Conservation (phyloP, 2,329 filamentous ascomycete species). For the Fusarium nurragi region DNA sequence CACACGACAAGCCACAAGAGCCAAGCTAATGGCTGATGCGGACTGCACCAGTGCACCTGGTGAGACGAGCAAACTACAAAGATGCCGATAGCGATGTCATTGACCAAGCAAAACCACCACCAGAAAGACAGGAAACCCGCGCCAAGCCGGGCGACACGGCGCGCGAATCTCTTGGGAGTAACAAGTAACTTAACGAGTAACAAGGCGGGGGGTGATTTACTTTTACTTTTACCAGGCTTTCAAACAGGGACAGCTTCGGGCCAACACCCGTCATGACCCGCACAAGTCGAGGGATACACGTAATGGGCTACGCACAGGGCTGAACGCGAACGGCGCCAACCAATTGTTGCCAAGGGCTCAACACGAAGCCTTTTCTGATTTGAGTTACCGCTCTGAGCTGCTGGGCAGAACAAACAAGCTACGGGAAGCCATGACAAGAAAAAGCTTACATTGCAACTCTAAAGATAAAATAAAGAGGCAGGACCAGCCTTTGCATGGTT, state of each 20-base stretch:
- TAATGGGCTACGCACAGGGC: constrained; percentile 35
- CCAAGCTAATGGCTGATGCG: constrained; percentile 8
- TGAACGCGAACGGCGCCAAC: constrained; percentile 6
- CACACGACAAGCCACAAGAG: constrained; percentile 27
- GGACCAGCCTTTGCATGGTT: constrained; percentile 12
- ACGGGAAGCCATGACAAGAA: not conserved
- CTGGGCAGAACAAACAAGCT: not conserved
- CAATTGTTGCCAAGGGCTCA: constrained; percentile 10
- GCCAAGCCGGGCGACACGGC: constrained; percentile 37
- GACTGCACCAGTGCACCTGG: constrained; percentile 3
- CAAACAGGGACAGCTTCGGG: constrained; percentile 3
- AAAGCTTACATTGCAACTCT: constrained; percentile 29
- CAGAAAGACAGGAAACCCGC: constrained; percentile 11
- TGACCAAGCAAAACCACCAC: constrained; percentile 11
- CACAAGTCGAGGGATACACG: constrained; percentile 25
- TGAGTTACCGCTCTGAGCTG: not conserved
- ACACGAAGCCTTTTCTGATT: not conserved
- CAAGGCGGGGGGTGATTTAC: not conserved
- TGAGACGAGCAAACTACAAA: constrained; percentile 8
- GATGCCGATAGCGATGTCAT: constrained; percentile 21
- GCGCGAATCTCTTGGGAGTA: constrained; percentile 20
- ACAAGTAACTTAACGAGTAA: not conserved
- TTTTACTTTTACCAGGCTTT: not conserved
- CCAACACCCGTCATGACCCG: constrained; percentile 37
- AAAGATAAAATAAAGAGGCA: constrained; percentile 1